A percentile compares a stretch with the other conserved stretches of the same genome.
These are phyloP conservation scores for Cystobasidium tubakii DNA, from an alignment of 768 basidiomycete species.

Conservation along the genomic window DNA sequence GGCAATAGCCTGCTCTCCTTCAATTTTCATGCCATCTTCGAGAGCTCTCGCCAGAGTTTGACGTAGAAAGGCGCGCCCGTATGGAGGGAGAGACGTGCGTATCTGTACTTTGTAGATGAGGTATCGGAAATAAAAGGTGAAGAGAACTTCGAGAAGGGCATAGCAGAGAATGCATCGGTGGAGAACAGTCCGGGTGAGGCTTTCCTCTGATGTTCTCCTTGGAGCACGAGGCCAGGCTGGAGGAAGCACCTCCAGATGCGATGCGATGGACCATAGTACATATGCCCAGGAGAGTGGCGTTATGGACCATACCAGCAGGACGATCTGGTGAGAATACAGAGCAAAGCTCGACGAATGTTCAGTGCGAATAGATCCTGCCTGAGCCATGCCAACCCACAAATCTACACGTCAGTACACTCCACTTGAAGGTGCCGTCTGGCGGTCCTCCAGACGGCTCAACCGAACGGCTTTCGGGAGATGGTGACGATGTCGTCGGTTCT, in stretches of 20 bases:
- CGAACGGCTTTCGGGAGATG: not conserved
- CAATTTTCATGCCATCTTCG: slow-evolving; percentile 42
- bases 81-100: slow-evolving; percentile 22
- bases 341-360: too few species aligned
- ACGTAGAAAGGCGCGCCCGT: slow-evolving; percentile 40
- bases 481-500: not conserved
- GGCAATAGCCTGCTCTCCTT: slow-evolving; percentile 28
- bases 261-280: slow-evolving; percentile 37
- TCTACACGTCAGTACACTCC: slow-evolving; percentile 12
- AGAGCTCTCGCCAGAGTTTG: slow-evolving; percentile 39
- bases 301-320: slow-evolving; percentile 40
- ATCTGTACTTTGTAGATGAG: slow-evolving; percentile 38
- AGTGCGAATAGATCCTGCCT: not conserved
- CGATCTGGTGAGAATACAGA: slow-evolving; percentile 7
- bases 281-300: slow-evolving; percentile 40
- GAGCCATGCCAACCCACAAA: not conserved
- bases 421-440: slow-evolving; percentile 15
- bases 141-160: slow-evolving; percentile 37
- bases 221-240: not conserved
- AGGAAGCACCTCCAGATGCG: slow-evolving; percentile 25
- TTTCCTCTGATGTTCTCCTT: not conserved
- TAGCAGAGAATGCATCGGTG: slow-evolving; percentile 39
- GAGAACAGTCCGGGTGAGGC: slow-evolving; percentile 22
- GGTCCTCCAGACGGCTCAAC: slow-evolving; percentile 24
- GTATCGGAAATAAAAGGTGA: slow-evolving; percentile 40